These are phyloP conservation scores for Malania oleifera DNA, from an alignment of 164 flowering plant genomes.

Conservation along the genomic window DNA sequence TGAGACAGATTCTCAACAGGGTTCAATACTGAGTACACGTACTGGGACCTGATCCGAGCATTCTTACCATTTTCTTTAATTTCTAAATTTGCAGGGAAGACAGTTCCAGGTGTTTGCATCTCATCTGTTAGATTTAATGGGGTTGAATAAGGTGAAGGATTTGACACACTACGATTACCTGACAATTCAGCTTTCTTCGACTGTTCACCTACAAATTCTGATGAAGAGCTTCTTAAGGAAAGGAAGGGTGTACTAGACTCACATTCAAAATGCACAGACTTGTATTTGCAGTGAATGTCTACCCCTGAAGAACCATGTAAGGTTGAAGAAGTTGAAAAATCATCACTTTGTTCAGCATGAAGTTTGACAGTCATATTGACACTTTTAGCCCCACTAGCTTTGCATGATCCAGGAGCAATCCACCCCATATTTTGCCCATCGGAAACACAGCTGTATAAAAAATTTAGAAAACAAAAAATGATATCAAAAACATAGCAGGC, in stretches of 20 bases:
- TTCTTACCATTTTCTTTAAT: constrained; percentile 32
- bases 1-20: constrained; percentile 43
- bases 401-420: constrained; percentile 17
- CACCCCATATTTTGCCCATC: constrained; percentile 18
- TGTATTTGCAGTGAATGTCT: constrained; percentile 31
- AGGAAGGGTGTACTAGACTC: constrained; percentile 27
- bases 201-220: constrained; percentile 15
- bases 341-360: constrained; percentile 9
- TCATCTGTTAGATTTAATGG: constrained; percentile 63
- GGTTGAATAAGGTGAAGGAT: constrained; percentile 62
- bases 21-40: constrained; percentile 52
- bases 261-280: constrained; percentile 65
- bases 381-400: constrained; percentile 21
- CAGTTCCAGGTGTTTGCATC: constrained; percentile 98
- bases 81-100: constrained; percentile 43
- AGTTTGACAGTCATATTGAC: constrained; percentile 3
- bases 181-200: constrained; percentile 20
- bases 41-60: constrained; percentile 64
- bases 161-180: constrained; percentile 25
- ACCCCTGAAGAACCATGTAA: constrained; percentile 21
- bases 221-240: constrained; percentile 30
- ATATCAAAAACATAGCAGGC: neutral
- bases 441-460: constrained; percentile 25
- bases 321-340: constrained; percentile 12
- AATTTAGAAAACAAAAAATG: too few relatives aligned